Evolutionary conservation across 1,284 basidiomycete genomes (phyloP), one percentile per base, ranked within the genome.

Genomic region (Cystobasidiaceae sp.): DNA sequence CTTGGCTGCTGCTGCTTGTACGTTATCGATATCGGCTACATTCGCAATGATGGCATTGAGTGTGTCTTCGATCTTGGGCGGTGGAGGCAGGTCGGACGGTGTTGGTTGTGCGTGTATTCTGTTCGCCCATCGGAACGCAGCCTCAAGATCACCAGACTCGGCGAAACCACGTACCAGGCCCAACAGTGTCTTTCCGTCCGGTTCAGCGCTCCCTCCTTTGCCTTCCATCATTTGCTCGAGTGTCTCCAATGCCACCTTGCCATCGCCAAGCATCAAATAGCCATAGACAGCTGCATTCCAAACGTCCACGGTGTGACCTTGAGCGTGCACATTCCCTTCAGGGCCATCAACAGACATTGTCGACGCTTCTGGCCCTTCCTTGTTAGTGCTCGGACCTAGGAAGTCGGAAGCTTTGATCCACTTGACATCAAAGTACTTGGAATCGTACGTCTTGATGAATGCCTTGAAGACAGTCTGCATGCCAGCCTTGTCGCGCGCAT

Each of bases 121-220:
- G n/a, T 64, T 49, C 13, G 61, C 27, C 61, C 61, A 64, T 64
- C 61, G 32, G 44, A 64, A 56, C 27, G 61, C 61, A 8, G 61
- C 27, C n/a, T 55, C 61, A 11, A 56, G 52, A 32, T 64, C 61
- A 1, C 61, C 61, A 7, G 61, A 46, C 52, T 64, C 61, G 3
- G 61, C 61, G 34, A 64, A 64, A 9, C 43, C 50, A 30, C 30
- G 23, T 25, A 64, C 44, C 28, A 64, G 51, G 19, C 32, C 49
- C 9, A 55, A 21, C 44, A 64, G 33, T 19, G 61, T 64, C 17
- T 41, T 23, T 7, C 11, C 32, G 13, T n/a, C 46, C 3, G 61
- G 61, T 41, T 27, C 27, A 37, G 61, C 51, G 19, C 34, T 27
- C 25, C 17, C 28, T 3, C 48, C 25, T 4, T 48, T 56, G 7